Base-by-base conservation (phyloP, 2,329 filamentous ascomycete genomes). In the Alternaria dauci region DNA sequence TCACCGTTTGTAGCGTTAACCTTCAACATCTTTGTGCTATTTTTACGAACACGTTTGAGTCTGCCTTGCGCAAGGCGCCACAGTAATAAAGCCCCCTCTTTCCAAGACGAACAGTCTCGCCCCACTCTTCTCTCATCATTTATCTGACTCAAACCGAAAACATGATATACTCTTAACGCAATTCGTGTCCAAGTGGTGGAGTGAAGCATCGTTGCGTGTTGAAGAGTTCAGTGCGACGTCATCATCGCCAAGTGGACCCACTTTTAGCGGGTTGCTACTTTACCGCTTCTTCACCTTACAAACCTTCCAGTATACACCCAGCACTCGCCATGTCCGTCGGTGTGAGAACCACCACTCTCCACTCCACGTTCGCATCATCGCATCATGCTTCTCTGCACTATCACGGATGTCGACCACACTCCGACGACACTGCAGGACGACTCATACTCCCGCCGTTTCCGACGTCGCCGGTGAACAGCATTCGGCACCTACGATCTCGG, bases 201-300 rank as follows among this genome's bases (percentile, higher is more conserved):
- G n/a, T 41, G 54, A 53, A 58, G 58, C 42, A 47, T 58, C 34
- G 23, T 51, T 42, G 47, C 52, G 42, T 47, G 52, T 51, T 58
- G 41, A 42, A 55, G 55, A 34, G 53, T 57, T 46, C 47, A 26
- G 41, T 51, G 56, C 63, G 63, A 70, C 67, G 68, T 70, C 69
- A 70, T 64, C 55, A 34, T 41, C 26, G 59, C 61, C 55, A 64
- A 65, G 52, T 42, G n/a, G 46, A 18, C 44, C 61, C 57, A 43
- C 60, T 44, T 51, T 59, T 55, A 61, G 55, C 48, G 36, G 23
- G 56, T 57, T 58, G 32, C 58, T 47, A 55, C 65, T 67, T 63
- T 71, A 75, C 71, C 73, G 72, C 72, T 67, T 62, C 67, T 75
- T 74, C 51, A 38, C 55, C 44, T 52, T 55, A 46, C 55, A 57